phyloP scores from a whole-genome alignment of 768 basidiomycete genomes.

The Mycena sanguinolenta region DNA sequence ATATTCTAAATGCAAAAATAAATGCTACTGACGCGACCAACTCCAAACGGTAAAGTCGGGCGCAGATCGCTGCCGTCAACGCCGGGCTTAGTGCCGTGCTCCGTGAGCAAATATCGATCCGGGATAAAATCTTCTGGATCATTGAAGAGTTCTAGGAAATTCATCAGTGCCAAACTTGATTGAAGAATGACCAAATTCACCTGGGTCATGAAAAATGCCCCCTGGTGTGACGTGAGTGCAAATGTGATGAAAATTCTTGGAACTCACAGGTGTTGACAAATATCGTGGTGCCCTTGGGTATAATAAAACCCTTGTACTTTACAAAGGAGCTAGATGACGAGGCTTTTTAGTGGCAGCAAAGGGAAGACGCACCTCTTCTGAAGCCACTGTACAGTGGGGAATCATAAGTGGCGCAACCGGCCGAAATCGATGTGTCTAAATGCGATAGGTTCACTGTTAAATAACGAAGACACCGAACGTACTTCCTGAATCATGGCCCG shows the following conservation, averaged over 20 bases:
- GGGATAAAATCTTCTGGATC: slow-evolving; percentile 29
- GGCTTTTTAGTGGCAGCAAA: not conserved
- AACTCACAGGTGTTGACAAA: slow-evolving; percentile 29
- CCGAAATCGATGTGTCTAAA: slow-evolving; percentile 28
- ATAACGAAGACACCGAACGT: not conserved
- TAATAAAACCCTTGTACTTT: slow-evolving; percentile 22
- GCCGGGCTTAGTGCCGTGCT: slow-evolving; percentile 27
- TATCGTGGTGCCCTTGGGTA: slow-evolving; percentile 22
- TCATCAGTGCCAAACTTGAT: not conserved
- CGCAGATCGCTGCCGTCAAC: slow-evolving; percentile 14
- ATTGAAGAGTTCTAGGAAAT: slow-evolving; percentile 20
- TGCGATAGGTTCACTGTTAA: not conserved
- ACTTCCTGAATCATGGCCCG: slow-evolving; percentile 42
- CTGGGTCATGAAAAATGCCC: slow-evolving; percentile 31
- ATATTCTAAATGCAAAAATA: not conserved
- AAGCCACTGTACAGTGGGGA: slow-evolving; percentile 6
- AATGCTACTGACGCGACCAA: slow-evolving; percentile 18
- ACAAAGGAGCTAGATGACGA: not conserved
- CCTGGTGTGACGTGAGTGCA: not conserved
- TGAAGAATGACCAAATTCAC: not conserved
- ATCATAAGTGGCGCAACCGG: slow-evolving; percentile 5
- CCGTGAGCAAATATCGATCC: slow-evolving; percentile 22
- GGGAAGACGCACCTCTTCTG: not conserved
- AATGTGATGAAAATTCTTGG: slow-evolving; percentile 1
- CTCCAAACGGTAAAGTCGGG: slow-evolving; percentile 7